Percentiles rank a stretch among this genome's conserved stretches.
phyloP scores from a whole-genome alignment of 257 asterid species.

The Datura wrightii region DNA sequence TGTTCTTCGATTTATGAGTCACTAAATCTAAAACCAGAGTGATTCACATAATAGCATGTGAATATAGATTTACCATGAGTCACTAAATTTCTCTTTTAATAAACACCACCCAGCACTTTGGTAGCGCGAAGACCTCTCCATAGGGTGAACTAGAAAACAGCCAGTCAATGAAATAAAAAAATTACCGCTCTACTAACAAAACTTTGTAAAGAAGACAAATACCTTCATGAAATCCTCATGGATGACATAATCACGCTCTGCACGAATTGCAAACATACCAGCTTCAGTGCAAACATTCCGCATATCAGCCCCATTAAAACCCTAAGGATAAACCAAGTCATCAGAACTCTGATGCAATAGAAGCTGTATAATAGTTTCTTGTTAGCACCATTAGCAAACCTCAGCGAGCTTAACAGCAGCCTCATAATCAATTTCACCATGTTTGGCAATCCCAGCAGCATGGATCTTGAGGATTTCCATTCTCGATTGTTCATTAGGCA shows the following conservation, averaged over 20 bases:
- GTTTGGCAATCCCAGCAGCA: conserved; percentile 94
- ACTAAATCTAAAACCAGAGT: background rate
- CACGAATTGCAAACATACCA: conserved; percentile 94
- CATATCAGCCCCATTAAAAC: conserved; percentile 95
- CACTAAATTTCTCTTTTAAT: background rate
- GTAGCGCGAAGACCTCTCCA: background rate
- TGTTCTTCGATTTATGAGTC: too few relatives aligned
- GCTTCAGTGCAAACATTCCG: conserved; percentile 98
- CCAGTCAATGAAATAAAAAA: background rate
- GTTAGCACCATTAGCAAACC: conserved; percentile 48
- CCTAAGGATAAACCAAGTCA: conserved; percentile 51
- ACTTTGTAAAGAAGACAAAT: conserved; percentile 4
- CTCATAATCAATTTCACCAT: conserved; percentile 97
- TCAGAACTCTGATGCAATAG: background rate
- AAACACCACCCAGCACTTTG: background rate
- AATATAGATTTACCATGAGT: background rate
- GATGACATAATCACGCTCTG: conserved; percentile 94
- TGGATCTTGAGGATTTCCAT: conserved; percentile 92
- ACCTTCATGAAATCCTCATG: conserved; percentile 99
- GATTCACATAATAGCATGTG: background rate
- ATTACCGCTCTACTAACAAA: background rate
- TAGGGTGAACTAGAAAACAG: background rate
- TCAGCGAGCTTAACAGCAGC: conserved; percentile 96
- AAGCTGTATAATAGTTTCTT: background rate
- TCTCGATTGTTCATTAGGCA: conserved; percentile 96